Evolutionary conservation across 2,329 filamentous ascomycete genomes (phyloP).

Genomic region (Aureobasidium zeae): DNA sequence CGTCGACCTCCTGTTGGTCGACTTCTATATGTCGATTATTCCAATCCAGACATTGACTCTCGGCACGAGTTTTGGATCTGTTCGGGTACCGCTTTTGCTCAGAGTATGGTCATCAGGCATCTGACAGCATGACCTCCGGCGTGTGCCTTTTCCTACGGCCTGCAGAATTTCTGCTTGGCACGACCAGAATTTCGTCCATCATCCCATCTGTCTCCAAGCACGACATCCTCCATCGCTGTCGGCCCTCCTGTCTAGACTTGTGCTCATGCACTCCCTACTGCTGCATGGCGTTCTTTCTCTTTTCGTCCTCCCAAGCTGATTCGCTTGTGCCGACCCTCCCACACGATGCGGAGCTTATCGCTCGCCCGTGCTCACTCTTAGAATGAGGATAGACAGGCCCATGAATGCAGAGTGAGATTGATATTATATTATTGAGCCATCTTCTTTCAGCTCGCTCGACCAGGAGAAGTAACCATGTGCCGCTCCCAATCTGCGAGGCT

Average conservation of each 20-base stretch:
- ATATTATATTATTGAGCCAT: not conserved
- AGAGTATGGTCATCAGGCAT: not conserved
- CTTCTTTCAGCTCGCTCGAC: not conserved
- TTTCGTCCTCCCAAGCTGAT: not conserved
- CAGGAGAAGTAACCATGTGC: not conserved
- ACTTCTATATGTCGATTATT: not conserved
- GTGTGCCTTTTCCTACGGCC: slow-evolving; percentile 1
- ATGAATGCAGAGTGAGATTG: slow-evolving; percentile 7
- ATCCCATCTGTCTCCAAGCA: slow-evolving; percentile 7
- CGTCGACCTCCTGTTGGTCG: slow-evolving; percentile 4
- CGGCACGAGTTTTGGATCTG: not conserved
- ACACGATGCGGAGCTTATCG: not conserved
- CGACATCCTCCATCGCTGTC: slow-evolving; percentile 4
- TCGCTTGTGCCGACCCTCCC: slow-evolving; percentile 3
- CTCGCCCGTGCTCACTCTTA: not conserved
- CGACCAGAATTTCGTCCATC: slow-evolving; percentile 5
- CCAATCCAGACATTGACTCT: too few relatives aligned
- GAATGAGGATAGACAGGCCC: slow-evolving; percentile 3
- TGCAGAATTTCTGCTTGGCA: slow-evolving; percentile 1
- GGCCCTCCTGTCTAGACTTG: slow-evolving; percentile 7
- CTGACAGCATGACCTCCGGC: slow-evolving; percentile 7
- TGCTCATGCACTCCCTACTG: slow-evolving; percentile 7
- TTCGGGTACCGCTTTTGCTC: not conserved
- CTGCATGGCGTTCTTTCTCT: slow-evolving; percentile 3
- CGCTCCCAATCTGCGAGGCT: not conserved